Conservation (phyloP, 306 rosid species). For the Dryas drummondii region DNA sequence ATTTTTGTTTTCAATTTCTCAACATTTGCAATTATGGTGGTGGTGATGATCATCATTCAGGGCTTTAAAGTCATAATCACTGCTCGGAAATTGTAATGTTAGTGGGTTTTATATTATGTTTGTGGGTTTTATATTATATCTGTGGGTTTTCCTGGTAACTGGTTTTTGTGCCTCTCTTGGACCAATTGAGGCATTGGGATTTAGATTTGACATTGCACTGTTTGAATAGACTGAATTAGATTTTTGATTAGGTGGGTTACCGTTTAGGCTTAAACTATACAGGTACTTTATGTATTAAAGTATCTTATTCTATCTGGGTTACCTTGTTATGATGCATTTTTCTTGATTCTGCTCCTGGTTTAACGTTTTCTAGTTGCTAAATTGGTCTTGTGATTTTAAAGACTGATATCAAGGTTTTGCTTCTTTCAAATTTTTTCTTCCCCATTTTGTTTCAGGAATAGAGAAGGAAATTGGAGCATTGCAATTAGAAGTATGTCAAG, state of each 20-base stretch:
- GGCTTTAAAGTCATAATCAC: not conserved
- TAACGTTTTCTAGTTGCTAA: not conserved
- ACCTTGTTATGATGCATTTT: not conserved
- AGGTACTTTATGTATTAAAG: not conserved
- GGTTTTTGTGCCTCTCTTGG: not conserved
- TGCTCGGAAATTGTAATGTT: not conserved
- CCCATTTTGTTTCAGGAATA: conserved; percentile 51
- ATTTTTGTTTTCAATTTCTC: not conserved
- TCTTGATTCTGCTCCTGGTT: not conserved
- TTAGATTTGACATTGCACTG: not conserved
- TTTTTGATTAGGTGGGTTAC: not conserved
- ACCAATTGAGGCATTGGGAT: not conserved
- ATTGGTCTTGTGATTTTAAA: not conserved
- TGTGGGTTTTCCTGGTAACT: not conserved
- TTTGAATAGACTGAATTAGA: not conserved
- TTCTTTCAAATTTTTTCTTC: conserved; percentile 3
- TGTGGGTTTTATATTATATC: not conserved
- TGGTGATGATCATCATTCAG: not conserved
- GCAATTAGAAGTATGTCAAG: conserved; percentile 77
- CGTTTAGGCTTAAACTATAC: not conserved
- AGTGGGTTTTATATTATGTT: not conserved
- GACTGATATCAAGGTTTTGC: not conserved
- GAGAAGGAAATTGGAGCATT: conserved; percentile 93
- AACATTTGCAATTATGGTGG: not conserved
- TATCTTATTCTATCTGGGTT: not conserved